Percentiles rank a stretch among this genome's conserved stretches.
phyloP scores from a whole-genome alignment of 805 yeast genomes.

The Nakazawaea siamensis region DNA sequence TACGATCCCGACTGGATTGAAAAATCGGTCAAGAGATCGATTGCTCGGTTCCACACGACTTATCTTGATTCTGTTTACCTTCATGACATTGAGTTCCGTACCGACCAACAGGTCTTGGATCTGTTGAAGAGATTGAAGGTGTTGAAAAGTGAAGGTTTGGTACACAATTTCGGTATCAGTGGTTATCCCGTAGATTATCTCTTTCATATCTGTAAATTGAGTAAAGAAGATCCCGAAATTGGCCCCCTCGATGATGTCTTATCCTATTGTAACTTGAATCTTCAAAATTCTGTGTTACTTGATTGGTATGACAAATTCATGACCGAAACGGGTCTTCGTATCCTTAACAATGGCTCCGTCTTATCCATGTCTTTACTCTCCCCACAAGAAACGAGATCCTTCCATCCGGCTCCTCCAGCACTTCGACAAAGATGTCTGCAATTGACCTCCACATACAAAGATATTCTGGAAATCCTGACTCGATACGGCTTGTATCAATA shows the following conservation, averaged over 20 bases:
- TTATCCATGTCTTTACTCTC: slow-evolving; percentile 82
- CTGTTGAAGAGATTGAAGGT: slow-evolving; percentile 57
- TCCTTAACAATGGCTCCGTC: slow-evolving; percentile 73
- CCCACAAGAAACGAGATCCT: slow-evolving; percentile 53
- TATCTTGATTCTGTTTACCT: slow-evolving; percentile 78
- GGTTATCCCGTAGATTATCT: slow-evolving; percentile 81
- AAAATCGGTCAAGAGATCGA: slow-evolving; percentile 56
- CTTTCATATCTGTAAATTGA: slow-evolving; percentile 37
- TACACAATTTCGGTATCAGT: slow-evolving; percentile 65
- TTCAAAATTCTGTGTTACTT: slow-evolving; percentile 59
- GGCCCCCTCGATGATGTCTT: slow-evolving; percentile 68
- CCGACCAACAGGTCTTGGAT: slow-evolving; percentile 40
- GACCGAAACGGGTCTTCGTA: slow-evolving; percentile 38
- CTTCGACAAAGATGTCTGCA: slow-evolving; percentile 45
- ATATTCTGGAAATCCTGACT: slow-evolving; percentile 75
- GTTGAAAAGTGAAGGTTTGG: slow-evolving; percentile 56
- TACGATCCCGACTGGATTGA: slow-evolving; percentile 56
- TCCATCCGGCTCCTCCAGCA: slow-evolving; percentile 72
- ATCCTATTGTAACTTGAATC: slow-evolving; percentile 73
- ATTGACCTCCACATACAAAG: slow-evolving; percentile 35
- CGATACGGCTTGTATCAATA: slow-evolving; percentile 64
- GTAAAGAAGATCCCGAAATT: slow-evolving; percentile 29
- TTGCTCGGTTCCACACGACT: slow-evolving; percentile 52
- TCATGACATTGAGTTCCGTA: slow-evolving; percentile 83
- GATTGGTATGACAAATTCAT: slow-evolving; percentile 40